Evolutionary conservation across 2,329 filamentous ascomycete species (phyloP), one percentile per base, ranked within the genome.

Genomic region (Fusarium penzigii): DNA sequence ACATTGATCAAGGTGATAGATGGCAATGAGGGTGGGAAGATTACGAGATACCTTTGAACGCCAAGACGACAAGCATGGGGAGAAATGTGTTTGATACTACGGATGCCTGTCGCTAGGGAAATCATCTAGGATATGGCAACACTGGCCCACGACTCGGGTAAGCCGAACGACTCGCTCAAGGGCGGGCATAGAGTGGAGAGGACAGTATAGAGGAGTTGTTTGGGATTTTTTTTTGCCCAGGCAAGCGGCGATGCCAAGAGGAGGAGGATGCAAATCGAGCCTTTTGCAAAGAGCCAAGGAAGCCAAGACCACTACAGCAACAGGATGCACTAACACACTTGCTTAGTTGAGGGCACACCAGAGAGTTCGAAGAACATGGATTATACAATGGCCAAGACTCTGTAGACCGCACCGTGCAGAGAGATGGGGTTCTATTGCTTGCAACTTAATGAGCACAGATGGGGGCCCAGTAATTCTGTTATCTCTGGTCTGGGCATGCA

Each of bases 221-320:
- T n/a, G 51, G 39, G 49, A 60, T 62, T 25, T 62, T 62, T 62
- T 25, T 62, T 62, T 60, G 59, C 44, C 53, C 59, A 54, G 60
- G 44, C 56, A 56, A 56, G 49, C 49, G 43, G 49, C 36, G 57
- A 60, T 62, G 59, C 56, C 56, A 62, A 58, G 59, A 49, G n/a
- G 36, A 44, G 46, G 44, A 38, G 50, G 50, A 48, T 47, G 48
- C 39, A 49, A 50, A 39, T n/a, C 50, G 46, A 59, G 55, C 48
- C 32, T 48, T 44, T 58, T 39, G 46, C 20, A 42, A 57, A 61
- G 55, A 55, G 40, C 55, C 46, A 42, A 60, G 55, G 46, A 39
- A 55, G 32, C 32, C 13, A 36, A 36, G 32, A 36, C 32, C 32
- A 36, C 32, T 12, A 36, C 10, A 36, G 5, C 9, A 36, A 36